Percentiles rank a stretch among this genome's conserved stretches.
These are phyloP conservation scores for Glycyrrhiza uralensis DNA, from an alignment of 306 rosid genomes.

Conservation along the genomic window DNA sequence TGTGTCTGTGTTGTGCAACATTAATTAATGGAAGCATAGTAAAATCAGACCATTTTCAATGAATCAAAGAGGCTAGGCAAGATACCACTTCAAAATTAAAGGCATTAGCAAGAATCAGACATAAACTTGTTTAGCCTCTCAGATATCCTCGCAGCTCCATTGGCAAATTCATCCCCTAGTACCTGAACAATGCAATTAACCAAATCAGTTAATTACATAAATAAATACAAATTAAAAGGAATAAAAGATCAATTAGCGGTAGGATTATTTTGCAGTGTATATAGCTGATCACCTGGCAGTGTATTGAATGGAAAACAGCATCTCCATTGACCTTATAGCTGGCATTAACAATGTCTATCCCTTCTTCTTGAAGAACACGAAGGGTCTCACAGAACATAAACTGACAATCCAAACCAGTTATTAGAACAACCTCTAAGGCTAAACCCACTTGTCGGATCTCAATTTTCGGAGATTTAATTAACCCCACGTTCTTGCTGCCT, in stretches of 20 bases:
- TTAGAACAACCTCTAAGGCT: slow-evolving; percentile 47
- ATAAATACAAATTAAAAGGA: not conserved
- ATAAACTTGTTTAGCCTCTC: slow-evolving; percentile 46
- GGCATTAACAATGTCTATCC: slow-evolving; percentile 60
- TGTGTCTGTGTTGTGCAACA: not conserved
- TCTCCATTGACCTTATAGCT: slow-evolving; percentile 43
- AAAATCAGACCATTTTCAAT: not conserved
- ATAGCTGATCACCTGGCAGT: slow-evolving; percentile 47
- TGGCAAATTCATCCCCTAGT: slow-evolving; percentile 26
- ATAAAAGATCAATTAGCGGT: not conserved
- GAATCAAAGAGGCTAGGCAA: not conserved
- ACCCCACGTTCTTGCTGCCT: not conserved
- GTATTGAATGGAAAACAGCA: slow-evolving; percentile 52
- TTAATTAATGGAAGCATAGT: not conserved
- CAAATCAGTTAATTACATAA: not conserved
- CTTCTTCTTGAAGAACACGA: slow-evolving; percentile 58
- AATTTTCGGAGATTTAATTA: slow-evolving; percentile 42
- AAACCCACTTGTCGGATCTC: slow-evolving; percentile 55
- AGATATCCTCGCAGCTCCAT: slow-evolving; percentile 44
- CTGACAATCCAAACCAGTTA: slow-evolving; percentile 52
- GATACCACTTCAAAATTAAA: too few species aligned
- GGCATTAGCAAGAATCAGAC: slow-evolving; percentile 18
- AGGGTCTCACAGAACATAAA: slow-evolving; percentile 51
- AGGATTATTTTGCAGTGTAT: not conserved
- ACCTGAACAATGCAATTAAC: slow-evolving; percentile 34